These are phyloP conservation scores for Kodamaea ohmeri DNA, from an alignment of 1,139 yeast genomes.

Conservation along the genomic window DNA sequence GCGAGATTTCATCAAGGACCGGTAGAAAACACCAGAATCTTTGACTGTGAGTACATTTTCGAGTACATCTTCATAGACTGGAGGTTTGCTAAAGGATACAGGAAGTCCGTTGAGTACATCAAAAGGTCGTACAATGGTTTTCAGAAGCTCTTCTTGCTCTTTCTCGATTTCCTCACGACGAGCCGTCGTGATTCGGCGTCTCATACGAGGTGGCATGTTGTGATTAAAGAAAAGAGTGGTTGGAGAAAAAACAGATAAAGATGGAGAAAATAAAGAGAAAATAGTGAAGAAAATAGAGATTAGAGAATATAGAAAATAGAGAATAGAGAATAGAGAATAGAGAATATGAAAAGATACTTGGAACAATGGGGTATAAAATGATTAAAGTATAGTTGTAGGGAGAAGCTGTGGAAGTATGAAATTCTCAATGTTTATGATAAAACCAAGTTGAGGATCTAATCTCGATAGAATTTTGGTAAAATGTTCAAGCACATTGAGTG, in stretches of 20 bases:
- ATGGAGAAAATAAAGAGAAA: background rate
- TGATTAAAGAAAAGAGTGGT: background rate
- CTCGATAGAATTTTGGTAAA: too few species aligned
- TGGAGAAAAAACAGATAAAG: background rate
- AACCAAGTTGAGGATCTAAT: too few species aligned
- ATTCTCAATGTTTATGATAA: too few species aligned
- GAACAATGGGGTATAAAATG: too few species aligned
- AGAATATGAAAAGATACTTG: background rate
- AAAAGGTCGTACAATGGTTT: slow-evolving; percentile 57
- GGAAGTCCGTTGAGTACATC: slow-evolving; percentile 71
- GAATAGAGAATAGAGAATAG: background rate
- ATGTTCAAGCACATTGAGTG: too few species aligned
- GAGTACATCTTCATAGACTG: slow-evolving; percentile 49
- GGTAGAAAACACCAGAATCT: slow-evolving; percentile 70
- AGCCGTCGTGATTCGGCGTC: slow-evolving; percentile 48
- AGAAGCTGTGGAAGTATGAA: too few species aligned
- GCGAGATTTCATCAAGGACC: slow-evolving; percentile 74
- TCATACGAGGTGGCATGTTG: slow-evolving; percentile 43
- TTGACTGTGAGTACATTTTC: slow-evolving; percentile 66
- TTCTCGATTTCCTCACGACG: slow-evolving; percentile 47
- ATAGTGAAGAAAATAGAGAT: background rate
- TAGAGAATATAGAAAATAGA: background rate
- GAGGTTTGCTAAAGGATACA: slow-evolving; percentile 59
- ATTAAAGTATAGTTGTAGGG: too few species aligned
- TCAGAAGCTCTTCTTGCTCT: slow-evolving; percentile 43